Percentiles rank a stretch among this genome's conserved stretches.
phyloP scores from a whole-genome alignment of 306 rosid genomes.

The Corylus heterophylla region DNA sequence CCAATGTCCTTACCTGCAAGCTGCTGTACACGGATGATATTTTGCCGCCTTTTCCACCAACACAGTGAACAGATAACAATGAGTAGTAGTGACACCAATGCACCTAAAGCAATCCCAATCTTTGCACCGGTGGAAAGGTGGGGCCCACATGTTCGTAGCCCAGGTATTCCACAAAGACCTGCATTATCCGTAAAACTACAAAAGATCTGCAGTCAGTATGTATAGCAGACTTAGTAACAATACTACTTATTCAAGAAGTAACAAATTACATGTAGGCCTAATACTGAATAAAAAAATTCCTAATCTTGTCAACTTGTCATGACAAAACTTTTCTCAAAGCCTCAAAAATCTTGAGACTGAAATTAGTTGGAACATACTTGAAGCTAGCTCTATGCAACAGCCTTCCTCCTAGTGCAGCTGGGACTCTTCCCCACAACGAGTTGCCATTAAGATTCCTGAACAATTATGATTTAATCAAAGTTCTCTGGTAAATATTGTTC shows the following conservation, averaged over 20 bases:
- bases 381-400: constrained; percentile 97
- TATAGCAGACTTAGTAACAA: constrained; percentile 17
- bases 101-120: constrained; percentile 78
- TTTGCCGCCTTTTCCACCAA: constrained; percentile 88
- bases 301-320: not conserved
- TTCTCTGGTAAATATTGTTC: constrained; percentile 7
- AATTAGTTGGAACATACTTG: constrained; percentile 60
- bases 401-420: constrained; percentile 78
- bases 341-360: not conserved
- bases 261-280: constrained; percentile 17
- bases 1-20: constrained; percentile 63
- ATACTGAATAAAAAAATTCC: not conserved
- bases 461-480: constrained; percentile 24
- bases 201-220: constrained; percentile 23
- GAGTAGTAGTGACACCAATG: constrained; percentile 42
- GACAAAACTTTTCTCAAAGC: constrained; percentile 7
- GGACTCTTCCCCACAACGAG: constrained; percentile 76
- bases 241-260: constrained; percentile 1
- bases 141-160: constrained; percentile 72
- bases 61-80: constrained; percentile 64
- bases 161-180: constrained; percentile 94
- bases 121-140: constrained; percentile 70
- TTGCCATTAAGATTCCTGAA: constrained; percentile 92
- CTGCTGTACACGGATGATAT: constrained; percentile 75
- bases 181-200: constrained; percentile 90